Evolutionary conservation across 2,329 filamentous ascomycete genomes (phyloP).

Genomic region (Curvularia hawaiiensis): DNA sequence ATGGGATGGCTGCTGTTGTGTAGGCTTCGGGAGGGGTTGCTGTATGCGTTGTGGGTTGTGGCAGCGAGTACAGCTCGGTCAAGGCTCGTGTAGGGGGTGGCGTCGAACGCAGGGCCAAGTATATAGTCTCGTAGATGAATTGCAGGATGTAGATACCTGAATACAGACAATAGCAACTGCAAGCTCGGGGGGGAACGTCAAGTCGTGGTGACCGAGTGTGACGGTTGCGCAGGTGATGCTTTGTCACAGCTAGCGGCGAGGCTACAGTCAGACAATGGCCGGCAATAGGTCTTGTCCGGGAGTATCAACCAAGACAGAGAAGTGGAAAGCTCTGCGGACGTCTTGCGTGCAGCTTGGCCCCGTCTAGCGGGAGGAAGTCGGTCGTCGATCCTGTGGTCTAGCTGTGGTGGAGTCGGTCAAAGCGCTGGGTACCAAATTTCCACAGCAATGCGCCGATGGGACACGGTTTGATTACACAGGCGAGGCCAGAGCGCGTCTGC

Average conservation of each 20-base stretch:
- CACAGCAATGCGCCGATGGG: conserved; percentile 29
- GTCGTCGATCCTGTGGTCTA: conserved; percentile 16
- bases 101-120: background rate
- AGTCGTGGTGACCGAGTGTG: conserved; percentile 10
- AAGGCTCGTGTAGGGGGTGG: conserved; percentile 1
- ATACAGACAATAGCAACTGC: conserved; percentile 17
- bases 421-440: conserved; percentile 32
- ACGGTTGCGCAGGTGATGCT: conserved; percentile 19
- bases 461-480: conserved; percentile 25
- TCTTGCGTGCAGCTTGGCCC: conserved; percentile 6
- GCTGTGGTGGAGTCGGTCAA: conserved; percentile 35
- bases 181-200: conserved; percentile 3
- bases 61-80: background rate
- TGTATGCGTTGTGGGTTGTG: conserved; percentile 8
- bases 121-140: background rate
- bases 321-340: conserved; percentile 1
- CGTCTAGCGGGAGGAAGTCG: conserved; percentile 9
- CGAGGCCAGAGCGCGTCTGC: conserved; percentile 27
- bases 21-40: conserved; percentile 4
- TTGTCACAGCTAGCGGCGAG: conserved; percentile 25
- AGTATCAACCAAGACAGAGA: conserved; percentile 3
- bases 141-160: conserved; percentile 1
- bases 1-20: conserved; percentile 9
- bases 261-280: conserved; percentile 6
- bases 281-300: background rate